phyloP scores from a whole-genome alignment of 306 rosid species.

The Betula pendula region DNA sequence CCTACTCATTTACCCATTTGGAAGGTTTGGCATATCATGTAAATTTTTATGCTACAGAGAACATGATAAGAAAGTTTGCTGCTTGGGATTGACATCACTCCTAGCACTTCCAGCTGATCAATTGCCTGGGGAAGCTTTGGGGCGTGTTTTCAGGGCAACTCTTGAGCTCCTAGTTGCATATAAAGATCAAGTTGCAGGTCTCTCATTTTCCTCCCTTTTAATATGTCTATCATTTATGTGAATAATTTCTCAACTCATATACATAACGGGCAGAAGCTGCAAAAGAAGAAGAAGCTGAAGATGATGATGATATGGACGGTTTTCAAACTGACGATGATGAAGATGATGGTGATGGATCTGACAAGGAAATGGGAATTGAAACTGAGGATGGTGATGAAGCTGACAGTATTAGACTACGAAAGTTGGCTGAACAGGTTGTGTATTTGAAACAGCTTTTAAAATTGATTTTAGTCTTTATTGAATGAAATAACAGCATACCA shows the following conservation, averaged over 20 bases:
- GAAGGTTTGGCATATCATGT: constrained; percentile 16
- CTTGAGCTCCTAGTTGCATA: constrained; percentile 89
- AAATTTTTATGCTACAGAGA: constrained; percentile 57
- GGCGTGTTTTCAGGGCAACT: constrained; percentile 82
- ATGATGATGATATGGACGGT: constrained; percentile 96
- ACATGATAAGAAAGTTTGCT: constrained; percentile 91
- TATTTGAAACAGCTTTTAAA: neutral
- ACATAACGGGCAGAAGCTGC: constrained; percentile 65
- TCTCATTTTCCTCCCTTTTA: constrained; percentile 1
- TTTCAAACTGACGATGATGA: constrained; percentile 83
- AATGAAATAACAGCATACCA: neutral
- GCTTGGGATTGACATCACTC: constrained; percentile 87
- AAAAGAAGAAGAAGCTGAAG: constrained; percentile 84
- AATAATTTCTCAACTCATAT: neutral
- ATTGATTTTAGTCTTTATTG: neutral
- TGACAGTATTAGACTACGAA: constrained; percentile 66
- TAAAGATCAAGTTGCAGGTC: constrained; percentile 96
- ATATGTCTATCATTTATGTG: neutral
- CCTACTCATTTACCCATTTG: neutral
- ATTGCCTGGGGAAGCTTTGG: constrained; percentile 79
- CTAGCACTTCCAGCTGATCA: constrained; percentile 76
- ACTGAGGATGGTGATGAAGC: constrained; percentile 86
- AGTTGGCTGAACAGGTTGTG: constrained; percentile 89
- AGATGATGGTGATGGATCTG: constrained; percentile 80
- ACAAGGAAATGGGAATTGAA: constrained; percentile 91